phyloP scores from a whole-genome alignment of 192 early-diverging fungal genomes.

The Rhizoclosmatium globosum region DNA sequence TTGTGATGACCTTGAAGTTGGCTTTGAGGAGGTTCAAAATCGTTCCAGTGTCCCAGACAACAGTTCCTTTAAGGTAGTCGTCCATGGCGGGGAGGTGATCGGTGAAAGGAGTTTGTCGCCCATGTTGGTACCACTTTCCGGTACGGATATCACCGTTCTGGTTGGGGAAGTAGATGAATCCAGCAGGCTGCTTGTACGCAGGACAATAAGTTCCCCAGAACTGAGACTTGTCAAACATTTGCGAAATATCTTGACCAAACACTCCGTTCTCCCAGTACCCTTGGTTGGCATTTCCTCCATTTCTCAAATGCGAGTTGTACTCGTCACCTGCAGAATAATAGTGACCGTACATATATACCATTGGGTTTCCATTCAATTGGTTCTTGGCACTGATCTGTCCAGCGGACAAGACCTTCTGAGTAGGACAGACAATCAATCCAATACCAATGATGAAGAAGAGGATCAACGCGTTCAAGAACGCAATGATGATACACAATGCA shows the following conservation, averaged over 20 bases:
- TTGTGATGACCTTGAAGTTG: constrained; percentile 33
- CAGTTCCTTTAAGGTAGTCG: constrained; percentile 42
- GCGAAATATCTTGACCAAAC: constrained; percentile 53
- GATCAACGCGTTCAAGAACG: constrained; percentile 79
- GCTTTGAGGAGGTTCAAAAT: constrained; percentile 7
- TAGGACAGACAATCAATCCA: constrained; percentile 81
- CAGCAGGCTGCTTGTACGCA: constrained; percentile 42
- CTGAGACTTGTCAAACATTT: constrained; percentile 50
- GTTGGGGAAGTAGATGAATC: constrained; percentile 29
- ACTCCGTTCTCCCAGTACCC: constrained; percentile 46
- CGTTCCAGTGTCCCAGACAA: constrained; percentile 49
- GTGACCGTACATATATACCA: constrained; percentile 57
- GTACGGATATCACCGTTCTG: not conserved
- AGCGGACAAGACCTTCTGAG: constrained; percentile 61
- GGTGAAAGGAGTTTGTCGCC: constrained; percentile 3
- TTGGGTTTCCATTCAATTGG: constrained; percentile 32
- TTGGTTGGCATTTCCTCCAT: not conserved
- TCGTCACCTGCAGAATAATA: constrained; percentile 48
- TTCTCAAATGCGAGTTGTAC: constrained; percentile 20
- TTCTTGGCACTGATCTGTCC: constrained; percentile 51
- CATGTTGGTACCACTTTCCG: constrained; percentile 43
- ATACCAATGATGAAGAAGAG: constrained; percentile 81
- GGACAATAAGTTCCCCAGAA: constrained; percentile 47
- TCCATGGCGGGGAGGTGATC: constrained; percentile 40
- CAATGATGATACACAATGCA: constrained; percentile 88